A percentile compares a stretch with the other conserved stretches of the same genome.
phyloP scores from a whole-genome alignment of 139 green algal species.

The Chlamydomonas eustigma region DNA sequence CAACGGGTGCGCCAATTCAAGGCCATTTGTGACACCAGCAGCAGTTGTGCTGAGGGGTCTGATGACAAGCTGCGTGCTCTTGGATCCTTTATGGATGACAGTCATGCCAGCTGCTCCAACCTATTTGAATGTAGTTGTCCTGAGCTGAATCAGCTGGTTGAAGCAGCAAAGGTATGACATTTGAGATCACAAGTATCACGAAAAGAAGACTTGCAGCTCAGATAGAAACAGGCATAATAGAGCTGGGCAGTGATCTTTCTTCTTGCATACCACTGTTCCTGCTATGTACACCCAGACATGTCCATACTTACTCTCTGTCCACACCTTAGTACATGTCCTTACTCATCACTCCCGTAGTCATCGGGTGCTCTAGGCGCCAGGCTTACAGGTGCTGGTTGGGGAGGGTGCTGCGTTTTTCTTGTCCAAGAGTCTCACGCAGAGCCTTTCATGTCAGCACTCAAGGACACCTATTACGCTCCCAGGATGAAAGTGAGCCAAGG shows the following conservation, averaged over 20 bases:
- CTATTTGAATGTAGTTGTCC: constrained; percentile 88
- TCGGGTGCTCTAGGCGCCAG: background rate
- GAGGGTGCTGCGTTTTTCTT: constrained; percentile 88
- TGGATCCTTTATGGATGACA: constrained; percentile 81
- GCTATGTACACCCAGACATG: no score
- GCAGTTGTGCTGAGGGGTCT: background rate
- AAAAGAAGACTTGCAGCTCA: background rate
- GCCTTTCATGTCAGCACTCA: constrained; percentile 7
- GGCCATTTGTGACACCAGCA: constrained; percentile 50
- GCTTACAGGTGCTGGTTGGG: constrained; percentile 81
- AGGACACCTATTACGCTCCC: background rate
- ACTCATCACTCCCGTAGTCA: background rate
- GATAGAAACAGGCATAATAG: no score
- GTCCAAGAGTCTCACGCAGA: constrained; percentile 49
- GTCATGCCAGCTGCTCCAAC: constrained; percentile 73
- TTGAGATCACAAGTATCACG: background rate
- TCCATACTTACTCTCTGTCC: no score
- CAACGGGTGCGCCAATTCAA: constrained; percentile 70
- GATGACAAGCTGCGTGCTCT: constrained; percentile 56
- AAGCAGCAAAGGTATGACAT: constrained; percentile 27
- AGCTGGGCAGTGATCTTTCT: no score
- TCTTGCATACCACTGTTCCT: no score
- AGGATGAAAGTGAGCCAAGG: background rate
- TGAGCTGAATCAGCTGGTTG: constrained; percentile 87
- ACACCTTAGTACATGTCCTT: no score